These are phyloP conservation scores for Tephrocybe sp. DNA, from an alignment of 768 basidiomycete species.

Conservation along the genomic window DNA sequence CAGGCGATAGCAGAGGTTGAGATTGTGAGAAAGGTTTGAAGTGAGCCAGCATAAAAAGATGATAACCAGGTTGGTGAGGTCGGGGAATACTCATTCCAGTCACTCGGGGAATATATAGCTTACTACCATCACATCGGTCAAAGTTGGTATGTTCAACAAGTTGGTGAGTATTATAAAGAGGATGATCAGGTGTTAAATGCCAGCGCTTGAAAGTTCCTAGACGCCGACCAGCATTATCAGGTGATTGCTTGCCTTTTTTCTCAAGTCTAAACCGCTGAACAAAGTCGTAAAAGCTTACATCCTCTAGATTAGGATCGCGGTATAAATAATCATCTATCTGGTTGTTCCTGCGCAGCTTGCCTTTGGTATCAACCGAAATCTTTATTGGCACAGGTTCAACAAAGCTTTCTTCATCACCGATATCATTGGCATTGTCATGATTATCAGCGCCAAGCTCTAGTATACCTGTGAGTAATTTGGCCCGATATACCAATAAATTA, in stretches of 20 bases:
- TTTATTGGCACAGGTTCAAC: background rate
- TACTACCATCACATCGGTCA: constrained; percentile 6
- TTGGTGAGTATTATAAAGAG: constrained; percentile 12
- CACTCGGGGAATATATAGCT: background rate
- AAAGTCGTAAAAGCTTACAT: constrained; percentile 29
- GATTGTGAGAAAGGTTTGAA: background rate
- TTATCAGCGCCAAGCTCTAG: background rate
- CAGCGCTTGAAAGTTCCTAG: background rate
- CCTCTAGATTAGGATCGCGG: constrained; percentile 8
- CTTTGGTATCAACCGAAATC: constrained; percentile 5
- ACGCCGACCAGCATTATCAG: background rate
- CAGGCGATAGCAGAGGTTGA: background rate
- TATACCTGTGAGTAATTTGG: background rate
- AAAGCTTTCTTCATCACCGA: background rate
- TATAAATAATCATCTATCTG: constrained; percentile 28
- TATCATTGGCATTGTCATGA: background rate
- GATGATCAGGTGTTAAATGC: constrained; percentile 10
- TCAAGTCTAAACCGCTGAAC: constrained; percentile 11
- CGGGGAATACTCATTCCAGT: background rate
- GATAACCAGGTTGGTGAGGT: background rate
- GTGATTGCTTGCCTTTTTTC: background rate
- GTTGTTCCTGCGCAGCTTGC: constrained; percentile 11
- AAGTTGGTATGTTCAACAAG: constrained; percentile 13
- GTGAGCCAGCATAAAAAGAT: background rate
- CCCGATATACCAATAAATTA: constrained; percentile 8